A percentile compares a stretch with the other conserved stretches of the same genome.
Conservation (phyloP, 2,329 filamentous ascomycete genomes). For the Teratosphaeria viscida region DNA sequence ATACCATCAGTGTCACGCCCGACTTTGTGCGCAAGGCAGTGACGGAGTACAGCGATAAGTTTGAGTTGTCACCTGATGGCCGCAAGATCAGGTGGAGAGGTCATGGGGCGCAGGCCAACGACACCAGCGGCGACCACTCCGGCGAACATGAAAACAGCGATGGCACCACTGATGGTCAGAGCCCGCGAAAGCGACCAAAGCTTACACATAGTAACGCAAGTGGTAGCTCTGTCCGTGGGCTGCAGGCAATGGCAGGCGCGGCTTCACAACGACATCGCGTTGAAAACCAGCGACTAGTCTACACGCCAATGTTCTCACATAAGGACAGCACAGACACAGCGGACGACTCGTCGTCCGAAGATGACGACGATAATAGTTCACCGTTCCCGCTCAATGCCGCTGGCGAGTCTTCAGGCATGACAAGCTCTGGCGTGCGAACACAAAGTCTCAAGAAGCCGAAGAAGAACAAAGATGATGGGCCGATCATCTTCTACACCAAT, state of each 20-base stretch:
- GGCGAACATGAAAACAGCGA: conserved; percentile 3
- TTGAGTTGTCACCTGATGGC: conserved; percentile 68
- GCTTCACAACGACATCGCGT: conserved; percentile 3
- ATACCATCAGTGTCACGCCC: conserved; percentile 72
- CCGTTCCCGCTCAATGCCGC: conserved; percentile 21
- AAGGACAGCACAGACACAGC: conserved; percentile 33
- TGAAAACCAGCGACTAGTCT: conserved; percentile 29
- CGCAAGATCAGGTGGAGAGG: conserved; percentile 73
- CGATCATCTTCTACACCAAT: conserved; percentile 75
- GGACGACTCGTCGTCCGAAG: conserved; percentile 25
- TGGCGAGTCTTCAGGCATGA: conserved; percentile 31
- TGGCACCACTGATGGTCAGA: conserved; percentile 4
- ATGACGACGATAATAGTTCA: conserved; percentile 20
- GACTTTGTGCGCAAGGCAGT: conserved; percentile 68
- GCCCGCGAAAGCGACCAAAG: conserved; percentile 22
- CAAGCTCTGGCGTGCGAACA: conserved; percentile 37
- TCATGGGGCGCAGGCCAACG: conserved; percentile 23
- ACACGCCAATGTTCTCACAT: conserved; percentile 40
- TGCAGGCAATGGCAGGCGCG: conserved; percentile 1
- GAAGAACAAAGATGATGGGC: conserved; percentile 54
- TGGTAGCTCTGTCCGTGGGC: not conserved
- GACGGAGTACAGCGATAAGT: conserved; percentile 57
- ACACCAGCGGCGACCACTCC: conserved; percentile 9
- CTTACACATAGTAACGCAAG: conserved; percentile 11
- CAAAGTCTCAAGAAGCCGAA: conserved; percentile 26